A percentile compares a stretch with the other conserved stretches of the same genome.
Evolutionary conservation across 1,284 basidiomycete species (phyloP).

Genomic region (Xerocomus cyaneibrunnescens): DNA sequence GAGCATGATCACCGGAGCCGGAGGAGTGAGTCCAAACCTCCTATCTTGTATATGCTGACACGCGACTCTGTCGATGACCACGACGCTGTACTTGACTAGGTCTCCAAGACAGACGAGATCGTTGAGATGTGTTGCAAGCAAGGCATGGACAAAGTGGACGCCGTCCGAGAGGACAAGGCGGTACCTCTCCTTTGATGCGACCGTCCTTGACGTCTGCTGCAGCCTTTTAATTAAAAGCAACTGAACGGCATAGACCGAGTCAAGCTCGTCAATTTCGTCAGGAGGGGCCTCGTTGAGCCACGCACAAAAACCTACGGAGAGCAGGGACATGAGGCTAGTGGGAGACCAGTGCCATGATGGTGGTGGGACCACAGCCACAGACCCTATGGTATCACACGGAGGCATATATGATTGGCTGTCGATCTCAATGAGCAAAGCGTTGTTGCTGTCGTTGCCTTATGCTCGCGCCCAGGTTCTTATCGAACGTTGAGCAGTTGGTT

Average conservation of each 20-base stretch:
- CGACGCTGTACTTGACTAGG: slow-evolving; percentile 72
- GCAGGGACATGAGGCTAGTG: not conserved
- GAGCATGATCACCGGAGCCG: slow-evolving; percentile 2
- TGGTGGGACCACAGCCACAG: too few relatives aligned
- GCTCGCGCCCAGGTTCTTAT: too few relatives aligned
- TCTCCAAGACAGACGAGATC: slow-evolving; percentile 65
- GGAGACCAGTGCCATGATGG: not conserved
- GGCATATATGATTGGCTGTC: too few relatives aligned
- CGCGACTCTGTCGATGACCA: slow-evolving; percentile 75
- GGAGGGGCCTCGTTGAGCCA: slow-evolving; percentile 51
- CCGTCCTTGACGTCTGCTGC: slow-evolving; percentile 41
- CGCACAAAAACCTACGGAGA: slow-evolving; percentile 51
- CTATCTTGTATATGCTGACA: slow-evolving; percentile 85
- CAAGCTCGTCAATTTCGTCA: slow-evolving; percentile 51
- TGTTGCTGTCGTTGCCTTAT: too few relatives aligned
- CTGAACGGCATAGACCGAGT: slow-evolving; percentile 68
- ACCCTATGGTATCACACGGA: too few relatives aligned
- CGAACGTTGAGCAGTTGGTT: too few relatives aligned
- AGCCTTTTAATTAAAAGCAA: slow-evolving; percentile 83
- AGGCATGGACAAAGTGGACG: slow-evolving; percentile 80
- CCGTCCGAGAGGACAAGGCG: slow-evolving; percentile 83
- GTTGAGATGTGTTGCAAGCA: slow-evolving; percentile 94
- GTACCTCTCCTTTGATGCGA: slow-evolving; percentile 53
- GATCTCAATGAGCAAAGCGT: too few relatives aligned
- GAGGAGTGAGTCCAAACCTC: slow-evolving; percentile 50